These are phyloP conservation scores for Uncinocarpus reesii DNA, from an alignment of 2,329 filamentous ascomycete genomes.

Conservation along the genomic window DNA sequence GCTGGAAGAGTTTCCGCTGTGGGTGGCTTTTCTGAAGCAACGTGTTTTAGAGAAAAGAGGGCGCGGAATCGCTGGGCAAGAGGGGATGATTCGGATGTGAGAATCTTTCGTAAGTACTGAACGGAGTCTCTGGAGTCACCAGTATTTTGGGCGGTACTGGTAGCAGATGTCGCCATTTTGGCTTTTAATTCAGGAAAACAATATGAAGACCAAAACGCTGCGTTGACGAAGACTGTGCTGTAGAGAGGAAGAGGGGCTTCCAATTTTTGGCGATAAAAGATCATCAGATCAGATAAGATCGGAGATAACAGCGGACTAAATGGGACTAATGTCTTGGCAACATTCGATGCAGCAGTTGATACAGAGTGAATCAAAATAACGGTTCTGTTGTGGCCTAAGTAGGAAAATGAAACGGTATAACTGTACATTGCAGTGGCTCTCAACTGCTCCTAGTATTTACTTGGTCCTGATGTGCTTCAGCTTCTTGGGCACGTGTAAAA, in stretches of 20 bases:
- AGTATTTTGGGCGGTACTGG: not conserved
- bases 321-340: constrained; percentile 1
- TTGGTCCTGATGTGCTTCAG: constrained; percentile 79
- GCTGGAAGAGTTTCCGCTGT: constrained; percentile 51
- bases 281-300: constrained; percentile 12
- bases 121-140: constrained; percentile 23
- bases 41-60: constrained; percentile 92
- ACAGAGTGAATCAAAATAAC: no score
- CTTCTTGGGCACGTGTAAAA: constrained; percentile 72
- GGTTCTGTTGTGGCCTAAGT: no score
- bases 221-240: not conserved
- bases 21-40: constrained; percentile 58
- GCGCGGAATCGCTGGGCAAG: constrained; percentile 88
- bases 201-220: not conserved
- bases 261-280: constrained; percentile 5
- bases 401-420: not conserved
- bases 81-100: constrained; percentile 69
- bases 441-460: constrained; percentile 36
- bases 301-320: not conserved
- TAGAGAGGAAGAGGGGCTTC: constrained; percentile 1
- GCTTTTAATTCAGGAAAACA: not conserved
- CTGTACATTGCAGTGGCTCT: not conserved
- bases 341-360: not conserved
- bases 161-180: not conserved
- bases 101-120: constrained; percentile 51